Percentiles rank a stretch among this genome's conserved stretches.
Evolutionary conservation across 768 basidiomycete species (phyloP).

Genomic region (Leccinellum albellum): DNA sequence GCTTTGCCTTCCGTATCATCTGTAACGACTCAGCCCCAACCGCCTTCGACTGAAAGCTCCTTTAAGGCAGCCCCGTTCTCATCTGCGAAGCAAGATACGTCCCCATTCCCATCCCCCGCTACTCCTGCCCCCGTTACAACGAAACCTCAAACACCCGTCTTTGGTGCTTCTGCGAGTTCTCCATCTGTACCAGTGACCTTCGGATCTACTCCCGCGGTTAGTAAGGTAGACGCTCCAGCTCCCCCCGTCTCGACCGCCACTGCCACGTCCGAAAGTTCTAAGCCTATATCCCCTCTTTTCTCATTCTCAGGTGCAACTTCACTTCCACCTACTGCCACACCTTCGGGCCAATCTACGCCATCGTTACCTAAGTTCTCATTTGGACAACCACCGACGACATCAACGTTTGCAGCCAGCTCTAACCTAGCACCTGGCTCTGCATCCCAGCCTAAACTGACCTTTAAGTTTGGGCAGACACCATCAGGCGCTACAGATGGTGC

Average conservation of each 20-base stretch:
- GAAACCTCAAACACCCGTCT: slow-evolving; percentile 16
- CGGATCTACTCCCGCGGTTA: slow-evolving; percentile 5
- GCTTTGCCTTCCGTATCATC: slow-evolving; percentile 5
- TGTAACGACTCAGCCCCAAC: slow-evolving; percentile 10
- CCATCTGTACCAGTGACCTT: slow-evolving; percentile 2
- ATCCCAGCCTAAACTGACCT: slow-evolving; percentile 21
- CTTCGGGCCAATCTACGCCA: slow-evolving; percentile 5
- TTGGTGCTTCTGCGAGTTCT: slow-evolving; percentile 11
- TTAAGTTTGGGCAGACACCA: slow-evolving; percentile 22
- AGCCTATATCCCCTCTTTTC: slow-evolving; percentile 16
- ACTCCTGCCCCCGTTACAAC: slow-evolving; percentile 2
- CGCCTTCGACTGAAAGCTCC: slow-evolving; percentile 1
- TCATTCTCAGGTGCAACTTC: slow-evolving; percentile 18
- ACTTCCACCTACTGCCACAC: slow-evolving; percentile 1
- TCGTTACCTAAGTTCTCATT: slow-evolving; percentile 25
- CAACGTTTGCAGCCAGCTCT: slow-evolving; percentile 1
- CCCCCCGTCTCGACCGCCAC: neutral
- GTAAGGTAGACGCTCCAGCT: slow-evolving; percentile 6
- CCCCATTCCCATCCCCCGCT: slow-evolving; percentile 22
- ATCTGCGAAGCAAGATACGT: slow-evolving; percentile 15
- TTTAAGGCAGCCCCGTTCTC: slow-evolving; percentile 12
- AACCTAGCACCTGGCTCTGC: slow-evolving; percentile 4
- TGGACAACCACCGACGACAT: slow-evolving; percentile 13
- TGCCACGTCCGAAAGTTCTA: slow-evolving; percentile 8
- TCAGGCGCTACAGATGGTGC: slow-evolving; percentile 23